Percentiles rank a stretch among this genome's conserved stretches.
These are phyloP conservation scores for Rhizophagus sp. DNA, from an alignment of 192 early-diverging fungal genomes.

Conservation along the genomic window DNA sequence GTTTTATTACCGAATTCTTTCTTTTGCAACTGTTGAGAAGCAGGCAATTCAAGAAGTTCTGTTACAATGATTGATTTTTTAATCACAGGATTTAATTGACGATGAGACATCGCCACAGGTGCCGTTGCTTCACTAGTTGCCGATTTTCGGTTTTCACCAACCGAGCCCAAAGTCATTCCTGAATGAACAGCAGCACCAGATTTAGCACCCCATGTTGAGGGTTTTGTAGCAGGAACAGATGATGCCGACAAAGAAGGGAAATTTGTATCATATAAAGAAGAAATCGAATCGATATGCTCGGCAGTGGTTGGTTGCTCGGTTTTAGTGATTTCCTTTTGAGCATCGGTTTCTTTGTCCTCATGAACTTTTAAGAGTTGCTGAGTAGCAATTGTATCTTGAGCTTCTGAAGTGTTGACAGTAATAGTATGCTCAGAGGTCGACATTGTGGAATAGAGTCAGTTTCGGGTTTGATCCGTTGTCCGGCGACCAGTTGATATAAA, in stretches of 20 bases:
- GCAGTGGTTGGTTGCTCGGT: neutral
- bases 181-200: conserved; percentile 10
- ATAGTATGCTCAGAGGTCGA: neutral
- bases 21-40: conserved; percentile 26
- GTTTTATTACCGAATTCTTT: conserved; percentile 33
- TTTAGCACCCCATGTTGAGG: conserved; percentile 5
- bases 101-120: neutral
- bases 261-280: conserved; percentile 13
- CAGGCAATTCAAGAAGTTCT: conserved; percentile 25
- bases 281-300: neutral
- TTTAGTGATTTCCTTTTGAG: conserved; percentile 8
- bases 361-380: conserved; percentile 9
- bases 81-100: neutral
- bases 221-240: neutral
- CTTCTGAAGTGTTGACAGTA: neutral
- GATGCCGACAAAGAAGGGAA: conserved; percentile 22
- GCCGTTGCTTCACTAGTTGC: neutral
- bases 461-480: conserved; percentile 23
- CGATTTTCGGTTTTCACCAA: neutral
- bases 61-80: conserved; percentile 10
- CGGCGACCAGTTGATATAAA: conserved; percentile 11
- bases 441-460: conserved; percentile 12
- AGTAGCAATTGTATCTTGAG: neutral
- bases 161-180: neutral
- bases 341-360: neutral